Evolutionary conservation across 1,139 yeast species (phyloP), one percentile per base, ranked within the genome.

Genomic region (Pichia sp.): DNA sequence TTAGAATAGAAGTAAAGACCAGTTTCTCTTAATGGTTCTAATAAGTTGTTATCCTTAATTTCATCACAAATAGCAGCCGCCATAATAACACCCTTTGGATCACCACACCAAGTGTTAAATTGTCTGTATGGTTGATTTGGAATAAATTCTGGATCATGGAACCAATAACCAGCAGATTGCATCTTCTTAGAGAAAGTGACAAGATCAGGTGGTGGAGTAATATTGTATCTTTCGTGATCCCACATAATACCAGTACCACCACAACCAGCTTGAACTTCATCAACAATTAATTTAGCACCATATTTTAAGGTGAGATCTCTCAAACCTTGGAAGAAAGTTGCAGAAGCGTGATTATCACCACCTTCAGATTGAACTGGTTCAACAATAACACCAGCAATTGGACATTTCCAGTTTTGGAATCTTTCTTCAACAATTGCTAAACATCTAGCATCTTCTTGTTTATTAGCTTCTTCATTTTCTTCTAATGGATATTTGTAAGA

Each of bases 91-190:
- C 83, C 79, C 50, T 87, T 80, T 61, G 92, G 89, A 70, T 84
- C 95, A 56, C 95, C 95, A 66, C 90, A 82, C 95, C 95, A 84
- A 50, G 95, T 84, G 78, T 84, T 84, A 74, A 84, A 84, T 71
- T 84, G 92, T 65, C 94, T 80, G 73, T 81, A 84, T 39, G 94
- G 78, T 63, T 70, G 59, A 63, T 77, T 72, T 55, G 95, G 95
- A 52, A 82, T 72, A 53, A 85, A 66, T 53, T 78, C 82, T 35
- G 82, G 78, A 68, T 80, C 77, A 57, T 76, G 76, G 75, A 79
- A 85, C 72, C 74, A 84, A 75, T 80, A 85, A 45, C 95, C 95
- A 35, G 94, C 92, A 35, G 89, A 79, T 69, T 85, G 94, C 70
- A 83, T 82, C 70, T 84, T 84, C 73, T 84, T 84, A 55, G 90